Evolutionary conservation across 495 filamentous ascomycete species (phyloP), one percentile per base, ranked within the genome.

Genomic region (Gamarada debralockiae): DNA sequence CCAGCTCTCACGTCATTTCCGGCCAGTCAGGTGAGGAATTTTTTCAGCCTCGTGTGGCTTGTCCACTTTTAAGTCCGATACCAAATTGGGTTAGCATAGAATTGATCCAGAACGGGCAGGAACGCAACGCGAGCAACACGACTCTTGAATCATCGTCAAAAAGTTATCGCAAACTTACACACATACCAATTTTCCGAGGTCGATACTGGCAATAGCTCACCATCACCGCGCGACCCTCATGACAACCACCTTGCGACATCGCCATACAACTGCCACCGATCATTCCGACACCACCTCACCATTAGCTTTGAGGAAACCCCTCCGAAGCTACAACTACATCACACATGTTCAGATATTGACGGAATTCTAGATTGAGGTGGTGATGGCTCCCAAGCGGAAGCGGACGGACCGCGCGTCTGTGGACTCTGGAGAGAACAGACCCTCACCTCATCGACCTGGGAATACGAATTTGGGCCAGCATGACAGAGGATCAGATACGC

Each of bases 391-490:
- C 22, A 79, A 80, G 69, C 68, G 78, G 55, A 81, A 79, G 70
- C 73, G 77, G 66, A 67, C 67, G 56, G 76, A 78, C 17, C 66
- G 67, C 15, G 18, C 49, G 6, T 63, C 65, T 21, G 64, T 63
- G 43, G 78, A 81, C 33, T 55, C 55, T 50, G 71, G 68, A 42
- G 55, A 61, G 17, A 69, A 65, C 39, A 68, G 78, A 48, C 74
- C 77, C 10, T 68, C 78, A 21, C 78, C 78, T 24, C 73, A 81
- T 66, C 71, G 76, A 4, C 78, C 78, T 37, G 66, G 65, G 25
- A 70, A 78, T 54, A 72, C 70, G 3, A 48, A 63, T 10, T 50
- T 81, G 20, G 74, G 67, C 20, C 75, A 78, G 48, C 73, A 78
- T 52, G 76, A 81, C 9, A 46, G 61, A 50, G 55, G 50, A 31